phyloP scores from a whole-genome alignment of 768 basidiomycete genomes.

The Lyophyllum shimeji region DNA sequence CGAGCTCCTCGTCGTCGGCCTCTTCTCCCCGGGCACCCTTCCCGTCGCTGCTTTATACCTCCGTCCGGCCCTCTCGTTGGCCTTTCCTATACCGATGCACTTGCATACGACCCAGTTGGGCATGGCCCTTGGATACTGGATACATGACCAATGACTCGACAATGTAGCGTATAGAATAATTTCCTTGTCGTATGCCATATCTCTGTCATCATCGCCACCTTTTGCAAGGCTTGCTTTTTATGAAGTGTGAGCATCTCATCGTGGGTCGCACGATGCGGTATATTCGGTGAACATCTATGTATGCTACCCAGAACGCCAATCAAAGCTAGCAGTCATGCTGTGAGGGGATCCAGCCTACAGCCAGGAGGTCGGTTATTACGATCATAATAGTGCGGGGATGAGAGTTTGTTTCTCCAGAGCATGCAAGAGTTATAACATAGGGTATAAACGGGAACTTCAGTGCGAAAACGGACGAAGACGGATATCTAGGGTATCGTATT shows the following conservation, averaged over 20 bases:
- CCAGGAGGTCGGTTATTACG: too few species aligned
- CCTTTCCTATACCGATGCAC: too few species aligned
- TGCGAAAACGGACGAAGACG: not conserved
- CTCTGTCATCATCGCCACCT: not conserved
- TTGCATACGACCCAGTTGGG: not conserved
- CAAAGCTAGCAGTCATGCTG: too few species aligned
- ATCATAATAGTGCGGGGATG: too few species aligned
- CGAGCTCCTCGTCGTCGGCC: not conserved
- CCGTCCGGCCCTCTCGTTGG: too few species aligned
- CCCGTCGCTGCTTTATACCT: not conserved
- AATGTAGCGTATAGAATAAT: not conserved
- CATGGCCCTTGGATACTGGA: not conserved
- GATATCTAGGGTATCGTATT: not conserved
- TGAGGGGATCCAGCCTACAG: too few species aligned
- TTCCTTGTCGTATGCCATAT: not conserved
- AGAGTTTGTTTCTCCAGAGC: not conserved
- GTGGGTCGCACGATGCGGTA: not conserved
- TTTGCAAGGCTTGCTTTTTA: too few species aligned
- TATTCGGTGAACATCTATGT: not conserved
- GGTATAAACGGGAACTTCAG: not conserved
- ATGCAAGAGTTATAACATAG: not conserved
- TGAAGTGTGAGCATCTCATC: too few species aligned
- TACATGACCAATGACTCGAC: not conserved
- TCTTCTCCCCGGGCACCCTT: not conserved
- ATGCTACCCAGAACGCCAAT: too few species aligned